Conservation (phyloP, 495 filamentous ascomycete species). For the Annulohypoxylon moriforme region DNA sequence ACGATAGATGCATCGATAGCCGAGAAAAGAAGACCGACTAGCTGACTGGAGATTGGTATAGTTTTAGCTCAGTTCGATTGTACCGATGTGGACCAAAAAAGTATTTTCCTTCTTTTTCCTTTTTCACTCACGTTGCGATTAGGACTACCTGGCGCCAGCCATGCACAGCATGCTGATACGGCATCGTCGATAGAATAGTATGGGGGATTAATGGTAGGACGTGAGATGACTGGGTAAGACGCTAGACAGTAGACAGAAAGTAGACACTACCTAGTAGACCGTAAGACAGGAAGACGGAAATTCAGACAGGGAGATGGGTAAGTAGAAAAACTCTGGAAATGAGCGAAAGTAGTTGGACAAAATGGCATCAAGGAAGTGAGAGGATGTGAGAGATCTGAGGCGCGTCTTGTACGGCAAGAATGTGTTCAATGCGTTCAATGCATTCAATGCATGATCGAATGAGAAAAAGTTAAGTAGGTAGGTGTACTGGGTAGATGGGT, state of each 20-base stretch:
- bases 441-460: not conserved
- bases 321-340: not conserved
- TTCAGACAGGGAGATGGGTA: not conserved
- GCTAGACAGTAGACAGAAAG: too few relatives aligned
- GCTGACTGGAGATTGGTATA: slow-evolving; percentile 53
- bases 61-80: slow-evolving; percentile 2
- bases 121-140: slow-evolving; percentile 38
- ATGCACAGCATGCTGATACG: slow-evolving; percentile 23
- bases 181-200: slow-evolving; percentile 20
- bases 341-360: not conserved
- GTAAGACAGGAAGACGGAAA: not conserved
- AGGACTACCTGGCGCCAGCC: slow-evolving; percentile 41
- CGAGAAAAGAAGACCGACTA: slow-evolving; percentile 67
- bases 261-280: too few relatives aligned
- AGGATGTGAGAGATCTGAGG: not conserved
- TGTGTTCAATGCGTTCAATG: not conserved
- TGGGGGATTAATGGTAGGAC: not conserved
- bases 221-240: not conserved
- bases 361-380: not conserved
- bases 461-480: not conserved
- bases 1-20: slow-evolving; percentile 73
- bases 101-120: too few relatives aligned
- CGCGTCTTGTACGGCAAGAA: not conserved
- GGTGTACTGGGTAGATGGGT: too few relatives aligned
- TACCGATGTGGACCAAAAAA: not conserved